A percentile compares a stretch with the other conserved stretches of the same genome.
Evolutionary conservation across 768 basidiomycete species (phyloP).

Genomic region (Suillus bovinus): DNA sequence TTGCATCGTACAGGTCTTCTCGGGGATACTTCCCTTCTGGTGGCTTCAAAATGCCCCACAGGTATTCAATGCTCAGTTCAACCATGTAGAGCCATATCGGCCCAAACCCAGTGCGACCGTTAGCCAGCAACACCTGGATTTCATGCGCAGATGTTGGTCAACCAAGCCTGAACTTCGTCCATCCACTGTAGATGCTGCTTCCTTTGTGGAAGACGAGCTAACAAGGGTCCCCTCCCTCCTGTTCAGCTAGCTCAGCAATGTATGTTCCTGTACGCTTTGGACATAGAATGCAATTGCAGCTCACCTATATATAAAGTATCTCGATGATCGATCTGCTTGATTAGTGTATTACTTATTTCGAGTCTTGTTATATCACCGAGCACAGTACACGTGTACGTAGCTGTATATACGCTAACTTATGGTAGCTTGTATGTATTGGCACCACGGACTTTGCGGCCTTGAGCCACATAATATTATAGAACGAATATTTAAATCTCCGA

Average conservation of each 20-base stretch:
- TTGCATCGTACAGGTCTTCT: background rate
- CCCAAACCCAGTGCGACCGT: background rate
- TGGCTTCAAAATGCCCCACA: background rate
- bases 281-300: no score
- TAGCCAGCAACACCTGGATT: background rate
- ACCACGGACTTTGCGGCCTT: background rate
- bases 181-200: background rate
- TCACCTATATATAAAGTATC: background rate
- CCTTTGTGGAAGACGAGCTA: background rate
- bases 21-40: conserved; percentile 1
- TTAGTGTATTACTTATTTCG: background rate
- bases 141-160: conserved; percentile 2
- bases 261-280: background rate
- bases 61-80: background rate
- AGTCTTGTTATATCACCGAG: background rate
- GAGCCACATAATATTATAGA: no score
- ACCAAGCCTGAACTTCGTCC: background rate
- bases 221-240: background rate
- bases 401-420: background rate
- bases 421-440: background rate
- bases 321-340: background rate
- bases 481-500: conserved; percentile 5
- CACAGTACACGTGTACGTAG: background rate
- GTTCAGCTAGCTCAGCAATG: background rate
- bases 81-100: background rate